These are phyloP conservation scores for Syzygium aqueum DNA, from an alignment of 345 rosid genomes.

Conservation along the genomic window DNA sequence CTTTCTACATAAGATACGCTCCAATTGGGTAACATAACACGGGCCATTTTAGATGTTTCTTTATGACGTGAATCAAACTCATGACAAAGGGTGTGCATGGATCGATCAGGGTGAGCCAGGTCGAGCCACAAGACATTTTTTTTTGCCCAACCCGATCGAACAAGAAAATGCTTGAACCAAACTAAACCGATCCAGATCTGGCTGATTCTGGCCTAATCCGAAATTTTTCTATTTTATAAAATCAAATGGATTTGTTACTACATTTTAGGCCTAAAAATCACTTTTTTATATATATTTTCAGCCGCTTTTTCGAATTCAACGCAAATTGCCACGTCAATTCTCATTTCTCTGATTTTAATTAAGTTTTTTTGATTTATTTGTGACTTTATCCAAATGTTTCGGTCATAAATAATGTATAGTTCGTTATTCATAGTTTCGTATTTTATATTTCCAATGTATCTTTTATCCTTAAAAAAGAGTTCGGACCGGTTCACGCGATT, in stretches of 20 bases:
- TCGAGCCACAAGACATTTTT: neutral
- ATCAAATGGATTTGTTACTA: neutral
- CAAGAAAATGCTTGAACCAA: neutral
- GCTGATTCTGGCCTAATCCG: too few relatives aligned
- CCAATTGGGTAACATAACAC: rapidly evolving
- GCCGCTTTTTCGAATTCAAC: neutral
- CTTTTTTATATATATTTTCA: neutral
- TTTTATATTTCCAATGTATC: neutral
- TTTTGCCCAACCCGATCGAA: rapidly evolving
- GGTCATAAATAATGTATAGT: neutral
- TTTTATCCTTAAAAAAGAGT: neutral
- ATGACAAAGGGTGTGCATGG: neutral
- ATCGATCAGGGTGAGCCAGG: too few relatives aligned
- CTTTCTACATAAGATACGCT: rapidly evolving
- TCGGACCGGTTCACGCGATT: neutral
- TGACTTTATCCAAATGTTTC: neutral
- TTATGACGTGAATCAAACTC: rapidly evolving
- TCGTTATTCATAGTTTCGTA: too few relatives aligned
- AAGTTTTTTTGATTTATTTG: too few relatives aligned
- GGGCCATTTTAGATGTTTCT: rapidly evolving
- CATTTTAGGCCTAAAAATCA: neutral
- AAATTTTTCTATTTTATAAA: neutral
- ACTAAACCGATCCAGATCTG: too few relatives aligned
- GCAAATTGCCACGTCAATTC: neutral
- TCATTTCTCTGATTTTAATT: neutral